These are phyloP conservation scores for Amanita rubescens DNA, from an alignment of 768 basidiomycete genomes.

Conservation along the genomic window DNA sequence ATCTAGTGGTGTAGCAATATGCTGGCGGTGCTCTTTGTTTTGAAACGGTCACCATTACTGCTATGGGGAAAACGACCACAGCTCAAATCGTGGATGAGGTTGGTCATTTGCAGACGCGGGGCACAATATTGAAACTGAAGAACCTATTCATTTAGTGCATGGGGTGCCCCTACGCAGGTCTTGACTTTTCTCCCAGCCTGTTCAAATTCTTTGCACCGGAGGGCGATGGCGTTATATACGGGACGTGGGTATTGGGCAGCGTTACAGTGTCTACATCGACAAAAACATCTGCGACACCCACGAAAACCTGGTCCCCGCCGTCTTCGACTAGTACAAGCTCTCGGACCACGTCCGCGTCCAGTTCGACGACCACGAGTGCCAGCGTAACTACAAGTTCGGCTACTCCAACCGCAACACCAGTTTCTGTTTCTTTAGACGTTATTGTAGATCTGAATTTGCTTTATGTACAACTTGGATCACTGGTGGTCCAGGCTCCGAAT, in stretches of 20 bases:
- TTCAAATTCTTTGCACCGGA: slow-evolving; percentile 46
- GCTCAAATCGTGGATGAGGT: slow-evolving; percentile 64
- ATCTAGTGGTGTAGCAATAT: slow-evolving; percentile 41
- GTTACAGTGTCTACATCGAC: slow-evolving; percentile 13
- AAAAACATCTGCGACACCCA: slow-evolving; percentile 10
- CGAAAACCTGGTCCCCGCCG: slow-evolving; percentile 10
- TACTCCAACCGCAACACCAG: too few relatives aligned
- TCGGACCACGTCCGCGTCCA: background rate
- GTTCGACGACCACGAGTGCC: background rate
- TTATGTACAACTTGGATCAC: background rate
- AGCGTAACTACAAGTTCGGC: background rate
- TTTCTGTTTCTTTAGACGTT: background rate
- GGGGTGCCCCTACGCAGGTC: slow-evolving; percentile 48
- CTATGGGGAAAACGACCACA: slow-evolving; percentile 44
- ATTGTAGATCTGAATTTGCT: background rate
- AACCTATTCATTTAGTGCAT: slow-evolving; percentile 27
- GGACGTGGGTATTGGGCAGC: slow-evolving; percentile 43
- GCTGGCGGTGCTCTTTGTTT: slow-evolving; percentile 44
- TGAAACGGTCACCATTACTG: slow-evolving; percentile 53
- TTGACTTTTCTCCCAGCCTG: slow-evolving; percentile 56
- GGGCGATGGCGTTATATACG: slow-evolving; percentile 43
- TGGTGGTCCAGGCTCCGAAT: background rate
- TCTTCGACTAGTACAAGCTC: background rate
- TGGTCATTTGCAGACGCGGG: slow-evolving; percentile 10
- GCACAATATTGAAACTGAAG: background rate